Percentiles rank a stretch among this genome's conserved stretches.
Conservation (phyloP, 2,329 filamentous ascomycete species). For the Macrophomina pseudophaseolina region DNA sequence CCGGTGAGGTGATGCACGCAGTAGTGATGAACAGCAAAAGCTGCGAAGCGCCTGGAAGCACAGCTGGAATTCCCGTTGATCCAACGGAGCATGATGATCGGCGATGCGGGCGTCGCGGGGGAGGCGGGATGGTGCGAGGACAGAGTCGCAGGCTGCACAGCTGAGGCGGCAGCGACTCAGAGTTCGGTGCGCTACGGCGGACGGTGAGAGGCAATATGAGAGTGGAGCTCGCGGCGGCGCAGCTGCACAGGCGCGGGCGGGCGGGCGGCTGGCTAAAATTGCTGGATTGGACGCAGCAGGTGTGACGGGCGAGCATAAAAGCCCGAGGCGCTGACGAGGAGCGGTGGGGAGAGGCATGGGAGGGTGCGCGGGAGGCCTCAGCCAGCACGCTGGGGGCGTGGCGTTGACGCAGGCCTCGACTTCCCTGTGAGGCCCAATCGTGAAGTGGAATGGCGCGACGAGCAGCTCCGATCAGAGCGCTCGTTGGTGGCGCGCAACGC, state of each 20-base stretch:
- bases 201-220: slow-evolving; percentile 15
- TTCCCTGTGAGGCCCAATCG: slow-evolving; percentile 18
- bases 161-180: background rate
- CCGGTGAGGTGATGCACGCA: background rate
- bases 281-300: slow-evolving; percentile 22
- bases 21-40: background rate
- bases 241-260: slow-evolving; percentile 18
- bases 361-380: slow-evolving; percentile 19
- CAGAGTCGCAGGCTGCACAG: slow-evolving; percentile 10
- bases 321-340: slow-evolving; percentile 11
- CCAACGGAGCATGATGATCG: slow-evolving; percentile 4
- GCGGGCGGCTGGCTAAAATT: slow-evolving; percentile 15
- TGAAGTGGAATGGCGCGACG: slow-evolving; percentile 11
- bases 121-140: background rate
- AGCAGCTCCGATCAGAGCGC: slow-evolving; percentile 20
- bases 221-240: slow-evolving; percentile 22
- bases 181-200: slow-evolving; percentile 6
- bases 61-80: background rate
- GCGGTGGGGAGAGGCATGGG: slow-evolving; percentile 12
- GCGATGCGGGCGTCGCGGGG: background rate
- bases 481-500: slow-evolving; percentile 17
- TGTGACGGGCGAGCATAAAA: slow-evolving; percentile 14
- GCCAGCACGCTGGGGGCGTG: slow-evolving; percentile 7
- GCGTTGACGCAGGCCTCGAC: slow-evolving; percentile 24
- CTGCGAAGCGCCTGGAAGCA: background rate